Evolutionary conservation across 768 basidiomycete genomes (phyloP).

Genomic region (Suillus alpinus): DNA sequence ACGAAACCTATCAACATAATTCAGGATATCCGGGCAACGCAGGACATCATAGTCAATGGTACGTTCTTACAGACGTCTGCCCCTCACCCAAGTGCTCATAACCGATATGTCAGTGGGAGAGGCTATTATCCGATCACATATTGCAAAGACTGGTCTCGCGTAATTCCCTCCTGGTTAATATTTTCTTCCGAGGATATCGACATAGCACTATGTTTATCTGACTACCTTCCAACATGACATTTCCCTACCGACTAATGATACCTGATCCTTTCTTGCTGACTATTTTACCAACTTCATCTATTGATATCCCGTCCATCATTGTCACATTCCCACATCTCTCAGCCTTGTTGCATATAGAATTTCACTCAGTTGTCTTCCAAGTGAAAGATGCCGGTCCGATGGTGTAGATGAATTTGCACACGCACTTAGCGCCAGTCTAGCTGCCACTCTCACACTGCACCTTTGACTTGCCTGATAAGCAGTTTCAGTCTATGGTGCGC

Average conservation of each 20-base stretch:
- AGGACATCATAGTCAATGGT: conserved; percentile 64
- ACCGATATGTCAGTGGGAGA: conserved; percentile 49
- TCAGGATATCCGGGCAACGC: conserved; percentile 67
- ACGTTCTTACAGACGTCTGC: conserved; percentile 16
- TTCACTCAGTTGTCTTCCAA: background rate
- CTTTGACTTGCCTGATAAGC: background rate
- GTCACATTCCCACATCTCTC: background rate
- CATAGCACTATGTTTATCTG: conserved; percentile 3
- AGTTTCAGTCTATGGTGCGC: background rate
- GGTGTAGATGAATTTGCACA: conserved; percentile 2
- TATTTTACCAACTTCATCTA: conserved; percentile 1
- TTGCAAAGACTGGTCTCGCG: conserved; percentile 48
- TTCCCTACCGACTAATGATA: conserved; percentile 1
- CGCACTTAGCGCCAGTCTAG: background rate
- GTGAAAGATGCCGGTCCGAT: background rate
- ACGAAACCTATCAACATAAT: conserved; percentile 1
- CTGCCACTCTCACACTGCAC: background rate
- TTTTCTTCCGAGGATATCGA: background rate
- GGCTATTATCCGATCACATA: conserved; percentile 64
- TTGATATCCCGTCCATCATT: background rate
- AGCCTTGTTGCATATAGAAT: conserved; percentile 1
- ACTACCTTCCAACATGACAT: conserved; percentile 2
- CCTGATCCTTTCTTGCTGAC: background rate
- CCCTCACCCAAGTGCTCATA: conserved; percentile 4
- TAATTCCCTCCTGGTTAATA: conserved; percentile 6